Conservation (phyloP, 768 basidiomycete genomes). For the Suillus variegatus region DNA sequence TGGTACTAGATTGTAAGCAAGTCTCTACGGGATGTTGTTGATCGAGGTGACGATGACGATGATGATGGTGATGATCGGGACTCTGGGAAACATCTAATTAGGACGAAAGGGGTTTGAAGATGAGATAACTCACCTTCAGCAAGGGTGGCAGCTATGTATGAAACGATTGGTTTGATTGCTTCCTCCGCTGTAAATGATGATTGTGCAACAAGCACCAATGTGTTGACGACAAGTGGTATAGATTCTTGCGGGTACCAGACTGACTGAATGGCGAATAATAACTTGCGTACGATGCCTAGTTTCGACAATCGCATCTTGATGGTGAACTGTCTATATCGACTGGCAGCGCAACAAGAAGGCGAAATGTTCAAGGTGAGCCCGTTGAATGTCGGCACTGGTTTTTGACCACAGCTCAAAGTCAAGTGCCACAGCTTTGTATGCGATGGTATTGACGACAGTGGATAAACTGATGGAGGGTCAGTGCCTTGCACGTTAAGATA, state of each 20-base stretch:
- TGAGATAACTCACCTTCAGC: constrained; percentile 52
- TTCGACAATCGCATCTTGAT: constrained; percentile 71
- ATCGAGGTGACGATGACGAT: constrained; percentile 15
- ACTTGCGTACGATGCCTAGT: constrained; percentile 66
- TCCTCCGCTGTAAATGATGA: constrained; percentile 73
- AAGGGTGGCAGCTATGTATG: constrained; percentile 82
- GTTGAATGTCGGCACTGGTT: constrained; percentile 71
- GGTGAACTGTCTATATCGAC: constrained; percentile 79
- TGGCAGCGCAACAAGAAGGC: constrained; percentile 67
- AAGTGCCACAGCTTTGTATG: constrained; percentile 81
- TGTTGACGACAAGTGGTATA: constrained; percentile 52
- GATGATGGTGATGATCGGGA: constrained; percentile 19
- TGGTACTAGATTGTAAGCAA: constrained; percentile 27
- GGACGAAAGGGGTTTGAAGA: neutral
- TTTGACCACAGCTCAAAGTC: constrained; percentile 91
- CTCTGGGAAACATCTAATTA: constrained; percentile 5
- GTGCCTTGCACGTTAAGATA: neutral
- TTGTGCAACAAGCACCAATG: constrained; percentile 60
- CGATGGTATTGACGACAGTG: constrained; percentile 78
- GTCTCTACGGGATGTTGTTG: neutral
- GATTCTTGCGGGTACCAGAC: constrained; percentile 66
- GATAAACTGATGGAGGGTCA: constrained; percentile 56
- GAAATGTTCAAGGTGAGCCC: constrained; percentile 81
- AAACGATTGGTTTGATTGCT: constrained; percentile 81
- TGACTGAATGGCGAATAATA: constrained; percentile 82